These are phyloP conservation scores for Sarcocystis neurona DNA, from an alignment of 169 alveolate species.

Conservation along the genomic window DNA sequence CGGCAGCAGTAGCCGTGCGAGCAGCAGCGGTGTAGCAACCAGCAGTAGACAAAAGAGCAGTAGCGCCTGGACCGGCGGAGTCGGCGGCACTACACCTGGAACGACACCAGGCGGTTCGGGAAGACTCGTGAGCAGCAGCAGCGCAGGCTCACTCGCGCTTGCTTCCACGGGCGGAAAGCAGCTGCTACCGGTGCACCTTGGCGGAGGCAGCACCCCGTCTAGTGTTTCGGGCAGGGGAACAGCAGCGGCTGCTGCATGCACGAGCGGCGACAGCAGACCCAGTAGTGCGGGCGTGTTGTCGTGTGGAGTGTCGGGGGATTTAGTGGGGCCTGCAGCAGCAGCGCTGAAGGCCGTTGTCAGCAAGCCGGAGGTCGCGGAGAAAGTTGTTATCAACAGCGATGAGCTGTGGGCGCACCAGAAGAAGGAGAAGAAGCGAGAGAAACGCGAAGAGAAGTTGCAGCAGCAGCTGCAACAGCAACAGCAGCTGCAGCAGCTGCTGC, in stretches of 20 bases:
- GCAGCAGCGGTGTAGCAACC: neutral
- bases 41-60: neutral
- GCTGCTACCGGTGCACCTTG: no score
- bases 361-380: constrained; percentile 62
- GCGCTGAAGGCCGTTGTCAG: constrained; percentile 3
- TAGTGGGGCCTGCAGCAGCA: neutral
- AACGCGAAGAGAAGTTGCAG: constrained; percentile 38
- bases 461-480: constrained; percentile 18
- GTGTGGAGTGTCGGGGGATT: neutral
- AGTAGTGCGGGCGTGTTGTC: neutral
- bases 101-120: no score
- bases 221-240: neutral
- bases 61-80: constrained; percentile 4
- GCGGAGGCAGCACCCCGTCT: no score
- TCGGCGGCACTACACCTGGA: constrained; percentile 4
- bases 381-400: constrained; percentile 73
- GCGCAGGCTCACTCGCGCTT: no score
- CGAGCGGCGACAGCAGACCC: neutral
- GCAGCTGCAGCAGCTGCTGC: constrained; percentile 3
- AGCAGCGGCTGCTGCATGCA: neutral
- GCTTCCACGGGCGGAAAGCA: neutral
- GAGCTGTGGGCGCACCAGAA: constrained; percentile 77
- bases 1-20: constrained; percentile 47
- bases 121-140: no score
- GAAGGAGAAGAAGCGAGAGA: constrained; percentile 50